These are phyloP conservation scores for Populus trichocarpa DNA, from an alignment of 441 rosid species.

Conservation along the genomic window DNA sequence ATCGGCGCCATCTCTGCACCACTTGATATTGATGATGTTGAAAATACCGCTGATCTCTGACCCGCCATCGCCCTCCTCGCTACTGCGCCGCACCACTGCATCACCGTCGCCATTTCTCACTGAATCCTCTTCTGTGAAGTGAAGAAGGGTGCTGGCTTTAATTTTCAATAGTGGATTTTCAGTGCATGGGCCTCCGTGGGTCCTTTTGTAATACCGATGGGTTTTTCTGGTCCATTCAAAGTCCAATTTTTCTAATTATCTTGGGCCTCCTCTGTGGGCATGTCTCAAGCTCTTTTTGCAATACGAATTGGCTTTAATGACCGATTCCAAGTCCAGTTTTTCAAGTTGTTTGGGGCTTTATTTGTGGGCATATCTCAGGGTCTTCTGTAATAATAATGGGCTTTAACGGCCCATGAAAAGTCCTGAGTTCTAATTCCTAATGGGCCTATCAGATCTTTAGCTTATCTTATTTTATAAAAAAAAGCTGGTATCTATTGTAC, in stretches of 20 bases:
- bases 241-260: neutral
- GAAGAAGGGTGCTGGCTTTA: neutral
- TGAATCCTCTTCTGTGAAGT: neutral
- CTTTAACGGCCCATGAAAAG: no score
- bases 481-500: no score
- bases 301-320: no score
- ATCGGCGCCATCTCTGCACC: constrained; percentile 37
- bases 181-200: neutral
- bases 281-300: no score
- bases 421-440: neutral
- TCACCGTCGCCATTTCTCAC: constrained; percentile 45
- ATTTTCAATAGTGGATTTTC: neutral
- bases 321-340: no score
- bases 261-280: no score
- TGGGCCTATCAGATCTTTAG: neutral
- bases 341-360: no score
- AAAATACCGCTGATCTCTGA: constrained; percentile 21
- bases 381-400: no score
- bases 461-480: neutral
- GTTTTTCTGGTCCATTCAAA: neutral
- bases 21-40: constrained; percentile 14
- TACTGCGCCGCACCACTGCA: constrained; percentile 63
- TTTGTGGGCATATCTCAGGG: neutral
- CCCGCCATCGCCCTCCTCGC: constrained; percentile 50
- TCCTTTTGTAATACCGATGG: neutral